Evolutionary conservation across 2,329 filamentous ascomycete genomes (phyloP).

Genomic region (Pseudohalonectria lignicola): DNA sequence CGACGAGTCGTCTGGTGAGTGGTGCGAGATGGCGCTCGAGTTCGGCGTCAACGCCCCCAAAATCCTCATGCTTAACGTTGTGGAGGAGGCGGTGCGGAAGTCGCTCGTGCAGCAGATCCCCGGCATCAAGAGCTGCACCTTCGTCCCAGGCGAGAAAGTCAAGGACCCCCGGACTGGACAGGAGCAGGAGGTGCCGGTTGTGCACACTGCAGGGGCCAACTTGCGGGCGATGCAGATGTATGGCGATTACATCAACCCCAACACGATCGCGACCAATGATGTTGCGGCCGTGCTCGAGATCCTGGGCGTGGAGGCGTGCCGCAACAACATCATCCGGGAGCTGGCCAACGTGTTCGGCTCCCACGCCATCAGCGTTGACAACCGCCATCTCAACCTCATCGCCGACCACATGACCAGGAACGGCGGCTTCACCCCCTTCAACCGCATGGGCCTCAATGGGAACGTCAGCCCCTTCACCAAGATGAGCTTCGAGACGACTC

Average conservation of each 20-base stretch:
- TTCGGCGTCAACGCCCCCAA: conserved; percentile 77
- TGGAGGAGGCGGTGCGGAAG: conserved; percentile 68
- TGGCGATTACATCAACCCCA: conserved; percentile 73
- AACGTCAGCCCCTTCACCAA: conserved; percentile 91
- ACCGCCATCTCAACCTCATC: conserved; percentile 87
- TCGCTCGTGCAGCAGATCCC: conserved; percentile 81
- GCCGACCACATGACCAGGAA: conserved; percentile 96
- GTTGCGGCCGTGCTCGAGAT: conserved; percentile 72
- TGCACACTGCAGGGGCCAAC: conserved; percentile 80
- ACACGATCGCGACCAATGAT: conserved; percentile 84
- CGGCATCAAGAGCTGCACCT: conserved; percentile 62
- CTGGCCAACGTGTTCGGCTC: conserved; percentile 75
- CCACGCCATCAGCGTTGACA: conserved; percentile 88
- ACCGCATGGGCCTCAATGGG: conserved; percentile 74
- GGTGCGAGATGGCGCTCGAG: conserved; percentile 73
- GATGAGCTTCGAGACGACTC: conserved; percentile 98
- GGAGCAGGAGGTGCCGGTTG: conserved; percentile 38
- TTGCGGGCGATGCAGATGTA: conserved; percentile 84
- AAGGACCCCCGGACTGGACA: conserved; percentile 35
- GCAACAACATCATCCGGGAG: conserved; percentile 77
- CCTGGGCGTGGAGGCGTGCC: conserved; percentile 91
- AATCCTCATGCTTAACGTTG: conserved; percentile 82
- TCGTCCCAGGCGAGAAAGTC: conserved; percentile 48
- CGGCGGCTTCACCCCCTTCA: conserved; percentile 84
- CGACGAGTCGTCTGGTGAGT: conserved; percentile 60